Evolutionary conservation across 768 basidiomycete species (phyloP), one percentile per base, ranked within the genome.

Genomic region (Suillus clintonianus): DNA sequence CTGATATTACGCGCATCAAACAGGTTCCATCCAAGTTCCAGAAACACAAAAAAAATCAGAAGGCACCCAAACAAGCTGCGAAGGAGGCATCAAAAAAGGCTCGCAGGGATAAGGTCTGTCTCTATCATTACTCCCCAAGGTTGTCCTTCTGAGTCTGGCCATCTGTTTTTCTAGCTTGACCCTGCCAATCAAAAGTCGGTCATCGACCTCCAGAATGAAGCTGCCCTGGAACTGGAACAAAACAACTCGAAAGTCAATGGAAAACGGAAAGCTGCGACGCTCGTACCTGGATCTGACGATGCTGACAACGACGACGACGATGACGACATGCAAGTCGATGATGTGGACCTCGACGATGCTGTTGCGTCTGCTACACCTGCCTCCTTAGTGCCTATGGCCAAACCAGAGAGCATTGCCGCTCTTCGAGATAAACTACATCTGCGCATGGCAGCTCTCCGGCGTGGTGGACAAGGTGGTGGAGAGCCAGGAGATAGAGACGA

Each of bases 71-170:
- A 71, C 94, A 96, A 70, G 89, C 89, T 48, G 82, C 93, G 41
- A 95, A 97, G 73, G 94, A 96, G 75, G 91, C 89, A 1, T 87
- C 91, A 13, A 94, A 91, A 77, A 95, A 94, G 70, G 94, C 94
- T 0, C 93, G 90, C 74, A 84, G 88, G 48, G 91, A 92, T 61
- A 96, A 95, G 85, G 95, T 92, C 43, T 36, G 59, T 24, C 36
- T 3, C 41, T 42, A 32, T 61, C 13, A 19, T 59, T 11, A n/a
- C 30, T 9, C 5, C 14, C 17, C 36, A 3, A 32, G 30, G 43
- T 55, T 51, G 10, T 53, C n/a, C 56, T 36, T 27, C 17, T n/a
- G 37, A 41, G 22, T 60, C 24, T 39, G 6, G 17, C 36, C 22
- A 32, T 39, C 45, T n/a, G 19, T 34, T 6, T 56, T 24, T 48